Evolutionary conservation across 2,329 filamentous ascomycete genomes (phyloP), one percentile per base, ranked within the genome.

Genomic region (Hysterium pulicare): DNA sequence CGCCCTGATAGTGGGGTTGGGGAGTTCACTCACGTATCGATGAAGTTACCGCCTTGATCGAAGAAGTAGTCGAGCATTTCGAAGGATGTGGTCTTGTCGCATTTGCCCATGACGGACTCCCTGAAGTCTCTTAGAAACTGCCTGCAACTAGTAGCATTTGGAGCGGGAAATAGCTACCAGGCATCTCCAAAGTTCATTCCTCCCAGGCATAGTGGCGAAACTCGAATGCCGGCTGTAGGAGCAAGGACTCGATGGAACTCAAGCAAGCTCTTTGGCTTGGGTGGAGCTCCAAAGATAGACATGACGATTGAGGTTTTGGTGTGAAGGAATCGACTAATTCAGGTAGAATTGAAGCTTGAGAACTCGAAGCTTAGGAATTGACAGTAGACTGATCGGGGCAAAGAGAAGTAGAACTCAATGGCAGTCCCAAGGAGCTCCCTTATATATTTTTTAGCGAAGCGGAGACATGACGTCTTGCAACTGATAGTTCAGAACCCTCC

Each of bases 141-240:
- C 11, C 20, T 34, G 5, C 24, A 2, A 24, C 23, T 10, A 10
- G 11, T 10, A 11, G 4, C 16, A 33, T 16, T 34, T n/a, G 16
- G 13, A 33, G 11, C 15, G 20, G 22, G 17, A 28, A 15, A 2
- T 32, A 33, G 37, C 30, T 56, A 52, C 75, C 74, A 77, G 4
- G 70, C 68, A 26, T 74, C 67, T 13, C 75, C 76, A 50, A 79
- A 76, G 54, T 73, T 78, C 75, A 78, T 78, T 1, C 70, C 68
- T 17, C 75, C 76, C 1, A 79, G 64, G 41, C 75, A 78, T 55
- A 79, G 58, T 24, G 76, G 76, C 19, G 70, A 75, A 13, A 79
- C 76, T 35, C 73, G 70, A 11, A 79, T 67, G 15, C 70, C 73
- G 0, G 75, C 77, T 1, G 68, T 69, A 5, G 75, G 72, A 3